Conservation (phyloP, 768 basidiomycete genomes). For the Boletus speciosus region DNA sequence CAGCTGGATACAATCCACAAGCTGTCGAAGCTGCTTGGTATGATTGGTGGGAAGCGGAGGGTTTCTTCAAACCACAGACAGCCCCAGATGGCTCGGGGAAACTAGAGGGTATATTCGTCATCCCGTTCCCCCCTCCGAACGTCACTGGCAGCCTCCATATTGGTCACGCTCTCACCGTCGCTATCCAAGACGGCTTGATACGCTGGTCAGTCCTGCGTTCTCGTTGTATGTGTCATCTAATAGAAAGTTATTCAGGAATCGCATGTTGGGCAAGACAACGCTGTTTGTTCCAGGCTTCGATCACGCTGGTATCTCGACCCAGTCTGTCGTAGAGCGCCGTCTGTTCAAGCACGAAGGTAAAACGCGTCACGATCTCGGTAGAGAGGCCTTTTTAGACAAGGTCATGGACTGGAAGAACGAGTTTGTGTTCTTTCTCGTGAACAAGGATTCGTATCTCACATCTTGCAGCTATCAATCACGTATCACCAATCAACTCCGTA, state of each 20-base stretch:
- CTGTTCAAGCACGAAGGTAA: slow-evolving; percentile 78
- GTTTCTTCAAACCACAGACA: slow-evolving; percentile 81
- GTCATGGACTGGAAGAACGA: slow-evolving; percentile 98
- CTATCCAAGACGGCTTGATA: slow-evolving; percentile 85
- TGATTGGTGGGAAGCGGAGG: slow-evolving; percentile 93
- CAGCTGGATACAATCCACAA: slow-evolving; percentile 91
- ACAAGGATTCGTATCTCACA: not conserved
- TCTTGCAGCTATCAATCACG: slow-evolving; percentile 77
- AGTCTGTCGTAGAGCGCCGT: slow-evolving; percentile 94
- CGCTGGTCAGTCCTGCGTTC: slow-evolving; percentile 62
- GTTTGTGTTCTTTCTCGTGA: slow-evolving; percentile 45
- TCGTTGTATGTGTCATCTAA: not conserved
- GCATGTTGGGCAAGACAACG: slow-evolving; percentile 91
- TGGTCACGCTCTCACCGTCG: slow-evolving; percentile 88
- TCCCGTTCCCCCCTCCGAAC: slow-evolving; percentile 92
- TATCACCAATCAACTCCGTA: slow-evolving; percentile 83
- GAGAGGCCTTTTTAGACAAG: slow-evolving; percentile 84
- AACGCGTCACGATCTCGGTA: slow-evolving; percentile 91
- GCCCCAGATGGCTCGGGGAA: slow-evolving; percentile 54
- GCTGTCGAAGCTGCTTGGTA: slow-evolving; percentile 96
- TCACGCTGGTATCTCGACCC: slow-evolving; percentile 97
- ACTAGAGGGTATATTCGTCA: slow-evolving; percentile 71
- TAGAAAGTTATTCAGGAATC: slow-evolving; percentile 57
- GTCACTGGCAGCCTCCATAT: slow-evolving; percentile 96
- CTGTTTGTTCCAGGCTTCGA: slow-evolving; percentile 95